These are phyloP conservation scores for Hibiscus tridactylites DNA, from an alignment of 345 rosid species.

Conservation along the genomic window DNA sequence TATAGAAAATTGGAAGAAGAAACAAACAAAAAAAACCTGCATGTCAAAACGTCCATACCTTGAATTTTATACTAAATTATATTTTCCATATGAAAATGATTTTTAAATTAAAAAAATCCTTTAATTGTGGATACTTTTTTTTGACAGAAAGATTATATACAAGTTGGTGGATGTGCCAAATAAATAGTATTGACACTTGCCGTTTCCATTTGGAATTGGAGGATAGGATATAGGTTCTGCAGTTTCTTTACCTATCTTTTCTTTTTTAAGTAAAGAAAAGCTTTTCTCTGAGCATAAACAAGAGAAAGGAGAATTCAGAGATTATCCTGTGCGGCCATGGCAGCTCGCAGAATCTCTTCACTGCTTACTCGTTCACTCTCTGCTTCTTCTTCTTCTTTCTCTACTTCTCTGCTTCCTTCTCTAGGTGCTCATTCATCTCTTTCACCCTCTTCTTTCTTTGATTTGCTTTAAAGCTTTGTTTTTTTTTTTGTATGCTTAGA, in stretches of 20 bases:
- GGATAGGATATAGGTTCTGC: too few relatives aligned
- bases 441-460: background rate
- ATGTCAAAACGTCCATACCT: too few relatives aligned
- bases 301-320: background rate
- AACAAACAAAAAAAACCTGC: too few relatives aligned
- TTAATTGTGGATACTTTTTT: background rate
- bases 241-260: background rate
- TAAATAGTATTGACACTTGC: too few relatives aligned
- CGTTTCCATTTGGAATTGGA: background rate
- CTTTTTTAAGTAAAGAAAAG: too few relatives aligned
- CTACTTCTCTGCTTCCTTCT: slow-evolving; percentile 32
- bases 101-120: background rate
- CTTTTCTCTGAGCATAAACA: background rate
- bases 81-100: too few relatives aligned
- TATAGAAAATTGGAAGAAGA: background rate
- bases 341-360: slow-evolving; percentile 51
- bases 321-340: slow-evolving; percentile 29
- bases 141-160: background rate
- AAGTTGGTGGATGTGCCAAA: background rate
- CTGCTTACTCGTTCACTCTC: slow-evolving; percentile 44
- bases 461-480: background rate
- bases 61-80: too few relatives aligned
- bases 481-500: background rate
- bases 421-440: slow-evolving; percentile 24
- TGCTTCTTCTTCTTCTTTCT: slow-evolving; percentile 20